Base-by-base conservation (phyloP, 2,329 filamentous ascomycete species). In the Paracamarosporium sp. region DNA sequence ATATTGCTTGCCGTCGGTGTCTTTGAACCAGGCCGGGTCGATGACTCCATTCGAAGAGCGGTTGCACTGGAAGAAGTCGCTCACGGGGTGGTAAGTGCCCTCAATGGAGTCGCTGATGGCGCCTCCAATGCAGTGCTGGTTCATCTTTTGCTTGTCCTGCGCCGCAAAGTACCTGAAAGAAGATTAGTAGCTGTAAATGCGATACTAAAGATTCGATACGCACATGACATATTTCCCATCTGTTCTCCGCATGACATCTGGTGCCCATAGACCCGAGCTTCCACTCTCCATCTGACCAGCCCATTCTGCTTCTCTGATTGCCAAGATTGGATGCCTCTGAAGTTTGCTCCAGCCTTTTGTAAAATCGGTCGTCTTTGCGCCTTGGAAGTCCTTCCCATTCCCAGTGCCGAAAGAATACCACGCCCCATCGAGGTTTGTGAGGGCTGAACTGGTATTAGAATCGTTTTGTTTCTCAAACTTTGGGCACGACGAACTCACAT, bases 11-110 rank as follows among this genome's bases (percentile, higher is more conserved):
- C 24, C 31, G 25, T 45, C 38, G 5, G 43, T 27, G 43, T 54
- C 51, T 47, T 47, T 54, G 30, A 46, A 54, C 51, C 51, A 54
- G 17, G 51, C 38, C 13, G 51, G 51, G 30, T 47, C 51, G 33
- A 54, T 54, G 41, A 54, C 51, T 30, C 51, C 51, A 17, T 27
- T 47, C 2, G 45, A 6, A 41, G 51, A 46, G 17, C 40, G 40
- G 33, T 54, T 54, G 15, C 51, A 54, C n/a, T 54, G 41, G 31
- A 22, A 9, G 33, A 54, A 54, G 27, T 45, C 40, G 51, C 20
- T 54, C 5, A 54, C 41, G 5, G 51, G 41, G 41, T 54, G 51
- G 25, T 46, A 54, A 13, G 25, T 7, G 15, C 41, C 51, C 3
- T 20, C 20, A 6, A 47, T 45, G 28, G 40, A 25, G 7, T 54